These are phyloP conservation scores for Stentor coeruleus DNA, from an alignment of 73 alveolate species.

Conservation along the genomic window DNA sequence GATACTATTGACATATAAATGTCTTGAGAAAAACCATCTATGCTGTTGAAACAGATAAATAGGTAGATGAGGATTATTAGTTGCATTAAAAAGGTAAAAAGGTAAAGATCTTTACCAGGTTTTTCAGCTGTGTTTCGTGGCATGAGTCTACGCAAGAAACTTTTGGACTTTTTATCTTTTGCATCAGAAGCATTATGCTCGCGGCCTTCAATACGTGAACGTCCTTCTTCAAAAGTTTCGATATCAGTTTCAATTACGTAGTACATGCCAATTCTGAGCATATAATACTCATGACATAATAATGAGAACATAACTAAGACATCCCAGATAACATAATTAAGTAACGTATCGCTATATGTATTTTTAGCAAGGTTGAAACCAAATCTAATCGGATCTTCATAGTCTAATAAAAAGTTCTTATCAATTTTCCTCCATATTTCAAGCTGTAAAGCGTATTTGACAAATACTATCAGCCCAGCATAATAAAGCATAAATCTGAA, in stretches of 20 bases:
- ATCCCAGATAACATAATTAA: background rate
- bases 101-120: conserved; percentile 93
- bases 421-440: background rate
- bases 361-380: conserved; percentile 1
- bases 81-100: conserved; percentile 57
- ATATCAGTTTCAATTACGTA: conserved; percentile 13
- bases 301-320: background rate
- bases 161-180: background rate
- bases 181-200: background rate
- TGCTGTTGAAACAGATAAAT: conserved; percentile 75
- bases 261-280: conserved; percentile 1
- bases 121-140: conserved; percentile 75
- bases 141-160: conserved; percentile 59
- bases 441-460: conserved; percentile 50
- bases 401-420: background rate
- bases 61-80: conserved; percentile 69
- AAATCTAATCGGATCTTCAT: background rate
- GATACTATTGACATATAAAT: conserved; percentile 43
- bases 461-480: conserved; percentile 39
- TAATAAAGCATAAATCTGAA: conserved; percentile 44
- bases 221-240: conserved; percentile 23
- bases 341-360: background rate
- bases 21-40: conserved; percentile 73
- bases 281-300: background rate
- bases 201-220: background rate